Evolutionary conservation across 768 basidiomycete genomes (phyloP).

Genomic region (Panaeolus papilionaceus): DNA sequence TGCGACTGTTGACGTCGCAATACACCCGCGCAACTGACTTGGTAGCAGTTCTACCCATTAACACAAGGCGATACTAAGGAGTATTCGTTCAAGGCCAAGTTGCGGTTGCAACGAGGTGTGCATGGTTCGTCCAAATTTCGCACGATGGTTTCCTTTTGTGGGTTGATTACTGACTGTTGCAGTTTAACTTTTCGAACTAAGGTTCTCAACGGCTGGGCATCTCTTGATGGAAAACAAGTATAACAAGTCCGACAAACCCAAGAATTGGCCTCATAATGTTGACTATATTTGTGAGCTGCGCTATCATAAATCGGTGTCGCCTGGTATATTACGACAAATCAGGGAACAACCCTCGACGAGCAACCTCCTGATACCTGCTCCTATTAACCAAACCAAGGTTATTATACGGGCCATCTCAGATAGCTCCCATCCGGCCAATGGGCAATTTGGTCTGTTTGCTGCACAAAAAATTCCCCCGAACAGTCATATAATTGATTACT

Average conservation of each 20-base stretch:
- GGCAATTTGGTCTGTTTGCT: slow-evolving; percentile 86
- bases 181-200: neutral
- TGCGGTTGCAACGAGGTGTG: slow-evolving; percentile 25
- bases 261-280: slow-evolving; percentile 47
- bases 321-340: slow-evolving; percentile 46
- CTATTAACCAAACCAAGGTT: slow-evolving; percentile 39
- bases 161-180: neutral
- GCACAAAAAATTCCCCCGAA: slow-evolving; percentile 69
- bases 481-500: slow-evolving; percentile 78
- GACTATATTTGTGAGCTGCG: slow-evolving; percentile 56
- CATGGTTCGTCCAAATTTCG: slow-evolving; percentile 28
- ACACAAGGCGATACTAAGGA: slow-evolving; percentile 25
- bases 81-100: slow-evolving; percentile 17
- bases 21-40: slow-evolving; percentile 90
- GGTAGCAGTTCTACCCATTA: slow-evolving; percentile 74
- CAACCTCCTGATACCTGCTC: slow-evolving; percentile 16
- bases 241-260: slow-evolving; percentile 7
- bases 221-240: neutral
- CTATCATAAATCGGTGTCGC: slow-evolving; percentile 66
- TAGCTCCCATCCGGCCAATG: slow-evolving; percentile 72
- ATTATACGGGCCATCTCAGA: slow-evolving; percentile 63
- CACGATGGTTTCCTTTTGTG: slow-evolving; percentile 32
- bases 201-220: neutral
- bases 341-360: slow-evolving; percentile 27
- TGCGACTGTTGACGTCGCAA: slow-evolving; percentile 83